phyloP scores from a whole-genome alignment of 495 filamentous ascomycete genomes.

The Evernia prunastri region DNA sequence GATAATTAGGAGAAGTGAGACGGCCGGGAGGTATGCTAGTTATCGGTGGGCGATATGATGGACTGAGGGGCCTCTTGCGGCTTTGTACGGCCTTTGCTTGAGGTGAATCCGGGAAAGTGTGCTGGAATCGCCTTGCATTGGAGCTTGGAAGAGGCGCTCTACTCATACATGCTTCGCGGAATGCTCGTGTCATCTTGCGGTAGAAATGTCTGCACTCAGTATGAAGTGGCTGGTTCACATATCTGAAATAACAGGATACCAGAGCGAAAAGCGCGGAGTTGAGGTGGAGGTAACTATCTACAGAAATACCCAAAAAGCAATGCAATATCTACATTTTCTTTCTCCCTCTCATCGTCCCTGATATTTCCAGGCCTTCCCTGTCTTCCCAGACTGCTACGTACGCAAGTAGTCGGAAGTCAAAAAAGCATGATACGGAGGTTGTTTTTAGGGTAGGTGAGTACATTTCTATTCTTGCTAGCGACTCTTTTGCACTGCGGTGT shows the following conservation, averaged over 20 bases:
- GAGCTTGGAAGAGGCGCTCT: not conserved
- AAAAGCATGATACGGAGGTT: no score
- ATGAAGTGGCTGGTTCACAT: not conserved
- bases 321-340: conserved; percentile 33
- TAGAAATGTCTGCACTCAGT: not conserved
- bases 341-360: conserved; percentile 32
- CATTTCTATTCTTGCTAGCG: no score
- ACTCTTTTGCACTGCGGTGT: not conserved
- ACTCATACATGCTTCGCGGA: not conserved
- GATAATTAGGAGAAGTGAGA: conserved; percentile 80
- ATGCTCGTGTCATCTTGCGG: not conserved
- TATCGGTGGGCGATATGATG: conserved; percentile 59
- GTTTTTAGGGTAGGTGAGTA: no score
- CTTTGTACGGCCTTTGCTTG: not conserved
- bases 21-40: conserved; percentile 51
- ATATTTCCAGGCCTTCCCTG: conserved; percentile 19
- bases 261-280: conserved; percentile 3
- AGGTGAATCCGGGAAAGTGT: not conserved
- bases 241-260: not conserved
- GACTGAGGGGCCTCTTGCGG: not conserved
- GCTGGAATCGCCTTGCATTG: not conserved
- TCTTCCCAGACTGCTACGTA: not conserved
- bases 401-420: no score
- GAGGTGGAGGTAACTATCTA: not conserved
- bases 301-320: conserved; percentile 15